Conservation (phyloP, 306 rosid genomes). For the apple (Malus domestica) region ASM211411v1 NC_041804.1:273001-273500, state of each 20-base stretch:
- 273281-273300: slow-evolving; percentile 57
- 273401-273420: slow-evolving; percentile 49
- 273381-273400: slow-evolving; percentile 60
- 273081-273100: not conserved
- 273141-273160: slow-evolving; percentile 32
- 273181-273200: slow-evolving; percentile 50
- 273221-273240: slow-evolving; percentile 53
- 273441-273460: too few relatives aligned
- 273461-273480: not conserved
- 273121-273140: not conserved
- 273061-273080: not conserved
- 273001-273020: not conserved
- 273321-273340: slow-evolving; percentile 47
- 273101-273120: not conserved
- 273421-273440: too few relatives aligned
- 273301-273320: slow-evolving; percentile 45
- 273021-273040: not conserved
- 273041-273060: not conserved
- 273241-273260: slow-evolving; percentile 71
- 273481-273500: slow-evolving; percentile 23
- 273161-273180: not conserved
- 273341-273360: slow-evolving; percentile 34
- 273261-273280: slow-evolving; percentile 48
- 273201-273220: slow-evolving; percentile 47
- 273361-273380: slow-evolving; percentile 57